Conservation (phyloP, 164 flowering plant genomes). For the Echeveria elegans region DNA sequence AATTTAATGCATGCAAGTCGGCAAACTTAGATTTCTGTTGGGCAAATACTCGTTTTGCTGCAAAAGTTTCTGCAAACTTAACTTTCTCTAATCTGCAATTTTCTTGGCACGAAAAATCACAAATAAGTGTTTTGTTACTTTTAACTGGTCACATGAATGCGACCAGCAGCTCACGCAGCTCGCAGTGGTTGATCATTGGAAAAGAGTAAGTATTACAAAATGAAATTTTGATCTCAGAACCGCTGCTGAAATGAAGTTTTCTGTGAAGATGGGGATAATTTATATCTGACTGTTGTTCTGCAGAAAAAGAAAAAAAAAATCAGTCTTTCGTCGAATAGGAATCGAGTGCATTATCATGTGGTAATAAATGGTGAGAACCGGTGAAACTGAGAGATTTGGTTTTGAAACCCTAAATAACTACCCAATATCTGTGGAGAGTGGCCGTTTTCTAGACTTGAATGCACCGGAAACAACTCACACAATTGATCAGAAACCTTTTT, state of each 20-base stretch:
- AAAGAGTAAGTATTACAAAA: constrained; percentile 3
- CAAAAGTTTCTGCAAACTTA: too few species aligned
- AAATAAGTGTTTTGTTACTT: neutral
- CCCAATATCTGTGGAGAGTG: neutral
- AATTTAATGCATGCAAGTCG: neutral
- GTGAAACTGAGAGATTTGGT: neutral
- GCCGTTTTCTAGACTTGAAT: too few species aligned
- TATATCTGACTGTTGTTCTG: neutral
- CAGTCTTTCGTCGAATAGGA: neutral
- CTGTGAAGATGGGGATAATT: constrained; percentile 6
- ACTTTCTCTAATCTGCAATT: too few species aligned
- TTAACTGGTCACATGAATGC: constrained; percentile 1
- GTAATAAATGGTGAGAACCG: neutral
- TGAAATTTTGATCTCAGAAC: neutral
- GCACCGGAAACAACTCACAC: too few species aligned
- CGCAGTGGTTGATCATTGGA: neutral
- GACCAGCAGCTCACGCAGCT: neutral
- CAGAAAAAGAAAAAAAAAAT: neutral
- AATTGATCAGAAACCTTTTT: too few species aligned
- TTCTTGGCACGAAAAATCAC: neutral
- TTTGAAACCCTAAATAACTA: neutral
- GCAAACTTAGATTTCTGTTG: neutral
- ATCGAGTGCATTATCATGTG: neutral
- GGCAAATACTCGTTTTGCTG: too few species aligned
- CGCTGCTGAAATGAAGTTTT: neutral